phyloP scores from a whole-genome alignment of 106 monocot species.

The Hemerocallis citrina region DNA sequence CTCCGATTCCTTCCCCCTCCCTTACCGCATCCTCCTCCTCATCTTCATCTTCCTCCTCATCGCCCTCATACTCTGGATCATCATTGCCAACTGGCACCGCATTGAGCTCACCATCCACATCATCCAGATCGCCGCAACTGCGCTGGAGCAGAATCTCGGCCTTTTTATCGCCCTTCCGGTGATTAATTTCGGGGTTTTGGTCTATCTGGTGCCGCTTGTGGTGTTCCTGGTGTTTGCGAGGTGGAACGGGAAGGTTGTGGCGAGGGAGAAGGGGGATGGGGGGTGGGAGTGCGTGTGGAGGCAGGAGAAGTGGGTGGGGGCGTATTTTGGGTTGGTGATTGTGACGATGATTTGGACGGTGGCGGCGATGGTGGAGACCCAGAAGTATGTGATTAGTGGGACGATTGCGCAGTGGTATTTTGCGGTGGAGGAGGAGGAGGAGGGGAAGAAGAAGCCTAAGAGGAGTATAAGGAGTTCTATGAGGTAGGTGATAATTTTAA shows the following conservation, averaged over 20 bases:
- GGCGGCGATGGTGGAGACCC: conserved; percentile 57
- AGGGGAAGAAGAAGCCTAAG: conserved; percentile 26
- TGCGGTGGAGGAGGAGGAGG: conserved; percentile 37
- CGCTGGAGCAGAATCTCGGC: conserved; percentile 43
- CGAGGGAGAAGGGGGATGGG: conserved; percentile 19
- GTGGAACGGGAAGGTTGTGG: conserved; percentile 59
- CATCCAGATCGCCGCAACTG: conserved; percentile 37
- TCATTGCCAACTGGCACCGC: conserved; percentile 69
- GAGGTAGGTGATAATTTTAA: conserved; percentile 30
- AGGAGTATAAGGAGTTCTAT: conserved; percentile 64
- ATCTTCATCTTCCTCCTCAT: conserved; percentile 62
- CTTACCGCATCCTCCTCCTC: conserved; percentile 60
- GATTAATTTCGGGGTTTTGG: conserved; percentile 33
- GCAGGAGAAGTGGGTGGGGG: conserved; percentile 72
- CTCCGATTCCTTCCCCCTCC: conserved; percentile 36
- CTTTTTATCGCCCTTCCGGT: conserved; percentile 40
- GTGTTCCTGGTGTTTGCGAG: conserved; percentile 66
- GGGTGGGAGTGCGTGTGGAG: conserved; percentile 63
- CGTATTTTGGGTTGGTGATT: conserved; percentile 68
- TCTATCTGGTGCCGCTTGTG: conserved; percentile 46
- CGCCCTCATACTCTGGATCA: conserved; percentile 49
- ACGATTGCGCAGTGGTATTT: conserved; percentile 94
- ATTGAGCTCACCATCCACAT: conserved; percentile 63
- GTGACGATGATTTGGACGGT: conserved; percentile 73
- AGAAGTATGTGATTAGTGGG: conserved; percentile 77